A percentile compares a stretch with the other conserved stretches of the same genome.
Evolutionary conservation across 768 basidiomycete species (phyloP).

Genomic region (Leucocoprinus leucothites): DNA sequence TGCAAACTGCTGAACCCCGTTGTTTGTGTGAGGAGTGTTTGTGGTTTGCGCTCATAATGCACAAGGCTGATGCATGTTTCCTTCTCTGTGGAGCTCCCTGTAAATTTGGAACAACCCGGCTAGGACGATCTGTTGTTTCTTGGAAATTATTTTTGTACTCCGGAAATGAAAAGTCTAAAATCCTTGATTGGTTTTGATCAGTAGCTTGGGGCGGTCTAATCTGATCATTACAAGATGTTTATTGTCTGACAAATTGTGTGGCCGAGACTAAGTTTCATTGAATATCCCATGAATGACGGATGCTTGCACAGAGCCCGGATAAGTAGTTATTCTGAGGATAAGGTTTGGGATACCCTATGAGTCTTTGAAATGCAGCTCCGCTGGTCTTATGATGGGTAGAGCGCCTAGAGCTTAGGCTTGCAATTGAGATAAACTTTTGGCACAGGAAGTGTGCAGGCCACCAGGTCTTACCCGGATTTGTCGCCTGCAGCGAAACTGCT

Average conservation of each 20-base stretch:
- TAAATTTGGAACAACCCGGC: neutral
- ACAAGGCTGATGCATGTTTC: constrained; percentile 2
- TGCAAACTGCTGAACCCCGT: neutral
- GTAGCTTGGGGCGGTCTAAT: neutral
- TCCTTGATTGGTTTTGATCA: constrained; percentile 1
- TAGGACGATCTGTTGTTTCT: neutral
- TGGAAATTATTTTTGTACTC: constrained; percentile 2
- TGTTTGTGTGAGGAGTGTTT: constrained; percentile 4
- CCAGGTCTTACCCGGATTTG: neutral
- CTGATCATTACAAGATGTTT: neutral
- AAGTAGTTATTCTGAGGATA: too few relatives aligned
- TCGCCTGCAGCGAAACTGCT: neutral
- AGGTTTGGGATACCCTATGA: too few relatives aligned
- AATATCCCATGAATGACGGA: too few relatives aligned
- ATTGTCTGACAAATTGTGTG: too few relatives aligned
- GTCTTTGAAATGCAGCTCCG: neutral
- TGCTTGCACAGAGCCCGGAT: too few relatives aligned
- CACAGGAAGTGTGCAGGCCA: neutral
- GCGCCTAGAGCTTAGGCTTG: too few relatives aligned
- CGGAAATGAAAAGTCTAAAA: constrained; percentile 8
- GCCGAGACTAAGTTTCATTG: too few relatives aligned
- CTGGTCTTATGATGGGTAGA: neutral
- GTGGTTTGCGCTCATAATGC: neutral
- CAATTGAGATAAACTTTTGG: too few relatives aligned
- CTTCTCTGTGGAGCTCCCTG: too few relatives aligned